These are phyloP conservation scores for Candida odintsovae DNA, from an alignment of 805 yeast genomes.

Conservation along the genomic window DNA sequence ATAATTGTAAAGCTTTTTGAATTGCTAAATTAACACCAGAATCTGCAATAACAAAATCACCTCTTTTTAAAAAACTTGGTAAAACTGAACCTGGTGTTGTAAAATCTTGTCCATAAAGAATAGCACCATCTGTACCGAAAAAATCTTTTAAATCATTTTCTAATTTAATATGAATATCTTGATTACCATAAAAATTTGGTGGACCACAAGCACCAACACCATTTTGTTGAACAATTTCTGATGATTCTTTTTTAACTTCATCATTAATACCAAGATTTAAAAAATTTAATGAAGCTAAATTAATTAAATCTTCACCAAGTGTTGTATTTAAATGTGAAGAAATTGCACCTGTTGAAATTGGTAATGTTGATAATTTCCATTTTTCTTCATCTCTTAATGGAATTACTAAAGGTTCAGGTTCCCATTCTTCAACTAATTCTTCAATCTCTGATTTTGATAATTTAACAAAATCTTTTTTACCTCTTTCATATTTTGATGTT, in stretches of 20 bases:
- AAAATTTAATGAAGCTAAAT: slow-evolving; percentile 69
- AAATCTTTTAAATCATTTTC: slow-evolving; percentile 72
- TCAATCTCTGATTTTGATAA: slow-evolving; percentile 63
- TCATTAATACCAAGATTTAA: slow-evolving; percentile 51
- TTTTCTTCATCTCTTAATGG: slow-evolving; percentile 42
- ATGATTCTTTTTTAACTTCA: slow-evolving; percentile 46
- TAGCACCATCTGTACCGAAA: slow-evolving; percentile 71
- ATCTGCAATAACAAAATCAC: slow-evolving; percentile 88
- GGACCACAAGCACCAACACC: slow-evolving; percentile 99
- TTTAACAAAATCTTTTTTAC: slow-evolving; percentile 63
- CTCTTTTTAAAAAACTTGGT: slow-evolving; percentile 92
- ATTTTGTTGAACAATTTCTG: slow-evolving; percentile 50
- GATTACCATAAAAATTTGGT: slow-evolving; percentile 94
- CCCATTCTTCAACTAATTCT: slow-evolving; percentile 85
- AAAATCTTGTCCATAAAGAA: slow-evolving; percentile 90
- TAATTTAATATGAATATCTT: slow-evolving; percentile 78
- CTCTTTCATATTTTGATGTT: slow-evolving; percentile 70
- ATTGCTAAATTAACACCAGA: slow-evolving; percentile 66
- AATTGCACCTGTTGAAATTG: slow-evolving; percentile 54
- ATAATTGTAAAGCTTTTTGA: slow-evolving; percentile 82
- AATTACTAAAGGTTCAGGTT: slow-evolving; percentile 76
- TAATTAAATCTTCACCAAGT: slow-evolving; percentile 39
- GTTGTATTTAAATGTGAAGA: slow-evolving; percentile 21
- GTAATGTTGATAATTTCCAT: slow-evolving; percentile 62
- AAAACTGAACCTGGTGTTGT: slow-evolving; percentile 81